Evolutionary conservation across 2,329 filamentous ascomycete genomes (phyloP), one percentile per base, ranked within the genome.

Genomic region (Celoporthe dispersa): DNA sequence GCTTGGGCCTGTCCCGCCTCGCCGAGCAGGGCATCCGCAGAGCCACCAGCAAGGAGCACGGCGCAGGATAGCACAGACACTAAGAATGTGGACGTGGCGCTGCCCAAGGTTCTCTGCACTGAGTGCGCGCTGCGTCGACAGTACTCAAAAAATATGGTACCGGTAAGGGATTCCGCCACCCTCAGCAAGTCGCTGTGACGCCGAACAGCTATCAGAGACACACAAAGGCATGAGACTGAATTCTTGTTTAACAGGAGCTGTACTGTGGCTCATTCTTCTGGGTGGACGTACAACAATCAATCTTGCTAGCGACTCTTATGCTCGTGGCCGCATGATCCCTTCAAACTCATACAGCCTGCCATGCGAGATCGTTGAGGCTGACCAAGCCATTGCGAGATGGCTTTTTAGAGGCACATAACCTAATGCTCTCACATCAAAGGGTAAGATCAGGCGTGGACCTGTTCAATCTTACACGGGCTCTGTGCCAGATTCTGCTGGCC

Each of bases 1-100:
- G 96, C 73, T 99, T 99, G 82, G 96, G 96, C 81, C 88, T 99
- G 75, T 94, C 92, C 76, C 91, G 96, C 80, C 88, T 98, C 75
- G 94, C 94, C 68, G 96, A 99, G 87, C 89, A 90, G 76, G 92
- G 92, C 73, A 98, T 99, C 80, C 91, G 94, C 78, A 88, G 84
- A 71, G 78, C 87, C 70, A 95, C 92, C 53, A 88, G 90, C 80
- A 98, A 99, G 87, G 88, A 91, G 74, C 85, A 95, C 19, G 86
- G 86, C 75, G 19, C 6, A 44, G 6, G 41, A 7, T 6, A 22
- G 5, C 41, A 19, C 16, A 44, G 7, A 16, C 41, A 22, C 41
- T 14, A 16, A 22, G 41, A 22, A 19, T 5, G 16, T 22, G 3
- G 19, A 16, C 22, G 19, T 16, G 22, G 41, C 16, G 6, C 41